Evolutionary conservation across 106 monocot species (phyloP).

Genomic region (Dactylorhiza incarnata): DNA sequence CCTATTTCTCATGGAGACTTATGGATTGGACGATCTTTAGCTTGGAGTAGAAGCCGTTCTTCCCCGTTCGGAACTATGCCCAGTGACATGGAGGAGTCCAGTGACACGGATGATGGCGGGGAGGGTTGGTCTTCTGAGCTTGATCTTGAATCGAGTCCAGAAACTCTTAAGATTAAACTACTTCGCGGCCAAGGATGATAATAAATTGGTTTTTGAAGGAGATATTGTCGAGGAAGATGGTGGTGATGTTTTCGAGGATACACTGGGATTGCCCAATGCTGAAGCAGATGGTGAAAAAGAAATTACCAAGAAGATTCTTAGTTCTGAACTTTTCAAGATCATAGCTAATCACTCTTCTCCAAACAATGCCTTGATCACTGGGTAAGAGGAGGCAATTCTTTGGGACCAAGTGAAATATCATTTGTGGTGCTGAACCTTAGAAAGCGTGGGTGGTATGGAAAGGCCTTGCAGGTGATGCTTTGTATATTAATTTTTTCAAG

Average conservation of each 20-base stretch:
- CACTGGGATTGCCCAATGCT: constrained; percentile 15
- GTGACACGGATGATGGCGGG: constrained; percentile 25
- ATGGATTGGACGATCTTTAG: background rate
- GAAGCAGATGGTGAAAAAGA: constrained; percentile 1
- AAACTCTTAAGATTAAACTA: constrained; percentile 15
- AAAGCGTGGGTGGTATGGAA: constrained; percentile 32
- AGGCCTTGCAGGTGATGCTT: constrained; percentile 60
- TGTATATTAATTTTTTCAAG: background rate
- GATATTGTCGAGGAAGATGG: constrained; percentile 17
- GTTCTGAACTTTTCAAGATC: constrained; percentile 29
- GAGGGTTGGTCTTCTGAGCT: constrained; percentile 60
- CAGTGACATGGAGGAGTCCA: constrained; percentile 21
- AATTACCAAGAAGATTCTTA: constrained; percentile 3
- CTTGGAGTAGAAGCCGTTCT: constrained; percentile 37
- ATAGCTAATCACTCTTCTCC: constrained; percentile 26
- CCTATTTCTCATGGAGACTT: constrained; percentile 4
- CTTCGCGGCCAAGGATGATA: constrained; percentile 7
- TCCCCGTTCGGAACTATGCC: constrained; percentile 35
- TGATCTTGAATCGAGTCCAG: constrained; percentile 30
- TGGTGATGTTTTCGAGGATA: constrained; percentile 13
- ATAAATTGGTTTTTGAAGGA: constrained; percentile 4
- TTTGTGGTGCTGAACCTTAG: constrained; percentile 33
- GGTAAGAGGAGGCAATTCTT: constrained; percentile 45
- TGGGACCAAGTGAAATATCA: constrained; percentile 32
- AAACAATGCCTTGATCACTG: constrained; percentile 39